Evolutionary conservation across 768 basidiomycete species (phyloP), one percentile per base, ranked within the genome.

Genomic region (Lentinula sp.): DNA sequence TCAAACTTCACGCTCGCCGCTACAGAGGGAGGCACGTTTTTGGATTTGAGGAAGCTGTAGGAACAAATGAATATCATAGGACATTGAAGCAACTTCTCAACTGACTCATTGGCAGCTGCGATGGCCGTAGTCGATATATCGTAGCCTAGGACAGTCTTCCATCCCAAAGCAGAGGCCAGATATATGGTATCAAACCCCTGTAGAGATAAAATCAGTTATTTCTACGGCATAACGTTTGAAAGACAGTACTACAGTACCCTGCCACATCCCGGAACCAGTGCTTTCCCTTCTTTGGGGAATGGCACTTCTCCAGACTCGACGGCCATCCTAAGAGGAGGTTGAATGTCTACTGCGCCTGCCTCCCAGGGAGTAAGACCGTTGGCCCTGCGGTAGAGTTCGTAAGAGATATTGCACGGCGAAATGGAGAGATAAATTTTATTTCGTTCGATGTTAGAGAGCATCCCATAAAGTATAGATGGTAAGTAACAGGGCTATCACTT

Each of bases 161-260:
- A 81, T 5, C 52, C 52, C 21, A 84, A 70, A 2, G 74, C 66
- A 2, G 73, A 69, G 16, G 86, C 82, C 15, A 89, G 75, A 66
- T 77, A 81, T 2, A 80, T 67, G 0, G 80, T 78, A 64, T 89
- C 87, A 67, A 86, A 84, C 7, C 84, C 86, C 86, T 88, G 34
- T 2, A 54, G 34, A 11, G 13, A 42, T 10, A 5, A 7, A 52
- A 21, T 54, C 1, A 54, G 52, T 21, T n/a, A 37, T 11, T 16
- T 15, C 16, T 35, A 10, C 2, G 4, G 11, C 6, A 35, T n/a
- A 40, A 35, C 9, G 10, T 9, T 9, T 3, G 21, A 37, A 62
- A 2, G 1, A 37, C 50, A 13, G 21, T 16, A 6, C 18, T 18
- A 7, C 21, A 34, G 39, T 61, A 78, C 76, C 52, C 70, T 75